Evolutionary conservation across 2,329 filamentous ascomycete species (phyloP).

Genomic region (Tolypocladium inflatum): DNA sequence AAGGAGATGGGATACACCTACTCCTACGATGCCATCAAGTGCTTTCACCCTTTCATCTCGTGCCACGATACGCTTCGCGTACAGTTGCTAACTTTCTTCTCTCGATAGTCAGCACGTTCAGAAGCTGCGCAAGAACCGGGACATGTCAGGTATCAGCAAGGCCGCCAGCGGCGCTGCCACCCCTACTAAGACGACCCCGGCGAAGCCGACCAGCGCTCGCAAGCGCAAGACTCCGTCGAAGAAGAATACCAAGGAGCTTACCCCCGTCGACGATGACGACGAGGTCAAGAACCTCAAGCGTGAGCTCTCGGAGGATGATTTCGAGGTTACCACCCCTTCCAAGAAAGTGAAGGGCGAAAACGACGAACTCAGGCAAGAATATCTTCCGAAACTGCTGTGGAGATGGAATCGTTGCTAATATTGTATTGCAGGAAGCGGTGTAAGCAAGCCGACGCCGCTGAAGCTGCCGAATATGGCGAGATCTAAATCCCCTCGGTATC

Average conservation of each 20-base stretch:
- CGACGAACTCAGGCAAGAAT: background rate
- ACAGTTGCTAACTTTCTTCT: slow-evolving; percentile 7
- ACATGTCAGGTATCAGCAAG: slow-evolving; percentile 14
- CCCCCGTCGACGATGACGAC: slow-evolving; percentile 13
- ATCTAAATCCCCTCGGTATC: background rate
- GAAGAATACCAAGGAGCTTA: slow-evolving; percentile 11
- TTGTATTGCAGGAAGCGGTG: background rate
- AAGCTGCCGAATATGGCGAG: background rate
- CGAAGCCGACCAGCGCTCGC: slow-evolving; percentile 6
- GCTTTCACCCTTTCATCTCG: slow-evolving; percentile 9
- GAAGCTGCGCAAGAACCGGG: slow-evolving; percentile 29
- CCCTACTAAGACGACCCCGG: slow-evolving; percentile 6
- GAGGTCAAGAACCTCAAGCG: slow-evolving; percentile 13
- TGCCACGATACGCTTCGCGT: background rate
- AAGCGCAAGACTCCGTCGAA: slow-evolving; percentile 19
- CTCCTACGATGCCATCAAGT: slow-evolving; percentile 30
- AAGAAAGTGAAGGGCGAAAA: slow-evolving; percentile 14
- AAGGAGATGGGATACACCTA: slow-evolving; percentile 26
- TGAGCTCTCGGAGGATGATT: slow-evolving; percentile 9
- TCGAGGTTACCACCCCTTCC: background rate
- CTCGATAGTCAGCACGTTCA: slow-evolving; percentile 33
- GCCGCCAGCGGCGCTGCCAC: slow-evolving; percentile 5
- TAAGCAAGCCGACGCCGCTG: background rate
- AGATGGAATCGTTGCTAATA: background rate
- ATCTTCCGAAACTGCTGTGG: too few relatives aligned